Evolutionary conservation across 805 yeast species (phyloP).

Genomic region (Myxozyma monticola): DNA sequence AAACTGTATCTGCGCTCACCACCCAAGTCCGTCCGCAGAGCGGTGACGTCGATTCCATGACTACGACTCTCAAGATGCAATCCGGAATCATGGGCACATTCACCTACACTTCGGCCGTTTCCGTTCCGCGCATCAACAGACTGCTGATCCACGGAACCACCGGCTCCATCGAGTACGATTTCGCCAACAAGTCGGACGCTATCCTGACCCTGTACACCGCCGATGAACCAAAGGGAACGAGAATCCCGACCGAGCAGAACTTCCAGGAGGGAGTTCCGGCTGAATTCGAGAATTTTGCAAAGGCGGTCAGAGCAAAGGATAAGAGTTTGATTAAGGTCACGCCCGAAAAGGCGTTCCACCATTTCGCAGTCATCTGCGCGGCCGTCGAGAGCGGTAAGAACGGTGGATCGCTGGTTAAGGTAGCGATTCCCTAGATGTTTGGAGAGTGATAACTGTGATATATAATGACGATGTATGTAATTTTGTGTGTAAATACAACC

Average conservation of each 20-base stretch:
- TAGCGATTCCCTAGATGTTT: conserved; percentile 1
- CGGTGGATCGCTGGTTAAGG: conserved; percentile 37
- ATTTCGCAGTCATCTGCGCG: conserved; percentile 86
- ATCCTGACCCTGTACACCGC: conserved; percentile 31
- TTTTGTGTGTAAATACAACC: not conserved
- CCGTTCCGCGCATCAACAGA: conserved; percentile 40
- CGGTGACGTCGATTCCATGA: conserved; percentile 80
- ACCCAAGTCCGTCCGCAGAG: conserved; percentile 72
- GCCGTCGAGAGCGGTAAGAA: conserved; percentile 64
- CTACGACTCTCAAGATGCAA: conserved; percentile 62
- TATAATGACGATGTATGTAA: not conserved
- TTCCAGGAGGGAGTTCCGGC: conserved; percentile 56
- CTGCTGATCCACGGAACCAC: conserved; percentile 75
- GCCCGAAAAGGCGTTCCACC: conserved; percentile 88
- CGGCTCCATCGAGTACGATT: conserved; percentile 72
- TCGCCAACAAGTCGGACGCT: conserved; percentile 50
- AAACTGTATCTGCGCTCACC: conserved; percentile 71
- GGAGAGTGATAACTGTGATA: not conserved
- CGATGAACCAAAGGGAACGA: conserved; percentile 28
- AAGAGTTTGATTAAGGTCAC: conserved; percentile 53
- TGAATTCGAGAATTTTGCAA: conserved; percentile 56
- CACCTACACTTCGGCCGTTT: conserved; percentile 66
- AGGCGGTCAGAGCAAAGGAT: conserved; percentile 64
- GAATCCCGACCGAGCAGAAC: conserved; percentile 35
- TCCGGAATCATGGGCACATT: conserved; percentile 76